Base-by-base conservation (phyloP, 441 rosid genomes). In the Melastoma candidum region DNA sequence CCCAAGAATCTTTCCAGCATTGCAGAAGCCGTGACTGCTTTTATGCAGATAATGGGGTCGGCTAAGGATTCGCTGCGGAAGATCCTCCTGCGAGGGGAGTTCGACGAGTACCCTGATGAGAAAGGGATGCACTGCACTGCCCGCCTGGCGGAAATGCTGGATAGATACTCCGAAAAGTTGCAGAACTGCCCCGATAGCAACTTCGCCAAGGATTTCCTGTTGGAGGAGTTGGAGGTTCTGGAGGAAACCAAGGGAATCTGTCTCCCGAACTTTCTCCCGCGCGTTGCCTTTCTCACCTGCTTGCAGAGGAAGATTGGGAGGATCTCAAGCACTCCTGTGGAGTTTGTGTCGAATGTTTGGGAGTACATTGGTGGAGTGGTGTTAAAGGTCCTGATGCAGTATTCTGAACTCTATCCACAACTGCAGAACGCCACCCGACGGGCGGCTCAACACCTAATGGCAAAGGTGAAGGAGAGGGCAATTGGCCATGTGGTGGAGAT, bases 211-310 rank as follows among this genome's bases (percentile, higher is more conserved):
- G 50, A 56, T 26, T 63, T 63, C 41, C 5, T 56, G 4, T 10
- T 27, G 47, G 61, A 44, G 12, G 67, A 63, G 50, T n/a, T 56
- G 17, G 39, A 22, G 7, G 41, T 63, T 22, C 13, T 63, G 46
- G 56, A 56, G 12, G 67, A 63, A 46, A 12, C 56, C 2, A 56
- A 63, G 41, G 60, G 67, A 8, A 56, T 63, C n/a, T 13, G 44
- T 11, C 50, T 63, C n/a, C 67, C 67, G 1, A 63, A 63, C 53
- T 63, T 63, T 46, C 51, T 63, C 27, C 61, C 67, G 2, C 61
- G 46, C 2, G 3, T 41, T 0, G 67, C 61, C 4, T 63, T 63
- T 13, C 11, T 56, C 29, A 51, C n/a, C n/a, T n/a, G n/a, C 47
- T 3, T 57, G 17, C 57, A 39, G 26, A 47, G 11, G 12, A 51